Evolutionary conservation across 2,329 filamentous ascomycete genomes (phyloP).

Genomic region (Talaromyces rugulosus): DNA sequence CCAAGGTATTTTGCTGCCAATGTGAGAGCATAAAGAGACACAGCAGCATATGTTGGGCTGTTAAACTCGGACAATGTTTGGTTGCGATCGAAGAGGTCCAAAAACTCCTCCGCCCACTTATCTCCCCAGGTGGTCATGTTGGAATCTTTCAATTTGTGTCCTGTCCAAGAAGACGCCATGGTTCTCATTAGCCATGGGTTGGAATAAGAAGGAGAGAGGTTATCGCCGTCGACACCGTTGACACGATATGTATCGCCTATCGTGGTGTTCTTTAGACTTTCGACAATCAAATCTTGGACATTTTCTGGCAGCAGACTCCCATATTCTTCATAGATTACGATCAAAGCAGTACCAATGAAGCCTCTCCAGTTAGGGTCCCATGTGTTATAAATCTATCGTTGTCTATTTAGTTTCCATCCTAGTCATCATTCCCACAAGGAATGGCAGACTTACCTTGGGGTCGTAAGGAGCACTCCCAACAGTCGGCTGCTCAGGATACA

Average conservation of each 20-base stretch:
- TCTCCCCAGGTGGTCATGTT: constrained; percentile 60
- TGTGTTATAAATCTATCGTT: constrained; percentile 46
- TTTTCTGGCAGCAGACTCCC: constrained; percentile 41
- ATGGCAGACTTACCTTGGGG: constrained; percentile 17
- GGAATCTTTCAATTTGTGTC: constrained; percentile 48
- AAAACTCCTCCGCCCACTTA: constrained; percentile 51
- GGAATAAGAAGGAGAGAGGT: constrained; percentile 59
- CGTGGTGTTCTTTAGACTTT: constrained; percentile 53
- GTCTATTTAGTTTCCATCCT: not conserved
- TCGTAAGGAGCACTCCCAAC: constrained; percentile 51
- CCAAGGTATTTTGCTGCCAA: constrained; percentile 57
- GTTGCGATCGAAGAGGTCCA: constrained; percentile 53
- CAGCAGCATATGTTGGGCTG: constrained; percentile 59
- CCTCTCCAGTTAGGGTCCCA: constrained; percentile 65
- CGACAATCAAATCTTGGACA: constrained; percentile 44
- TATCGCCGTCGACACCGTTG: constrained; percentile 57
- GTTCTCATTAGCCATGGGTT: constrained; percentile 63
- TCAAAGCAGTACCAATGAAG: constrained; percentile 57
- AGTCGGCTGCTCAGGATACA: constrained; percentile 49
- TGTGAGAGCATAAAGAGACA: constrained; percentile 56
- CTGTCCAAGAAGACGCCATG: constrained; percentile 57
- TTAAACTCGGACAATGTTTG: constrained; percentile 61
- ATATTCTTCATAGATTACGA: constrained; percentile 59
- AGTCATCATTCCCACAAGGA: not conserved
- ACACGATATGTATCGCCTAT: constrained; percentile 60